A percentile compares a stretch with the other conserved stretches of the same genome.
Evolutionary conservation across 2,329 filamentous ascomycete species (phyloP).

Genomic region (Aspergillus spinulosporus): DNA sequence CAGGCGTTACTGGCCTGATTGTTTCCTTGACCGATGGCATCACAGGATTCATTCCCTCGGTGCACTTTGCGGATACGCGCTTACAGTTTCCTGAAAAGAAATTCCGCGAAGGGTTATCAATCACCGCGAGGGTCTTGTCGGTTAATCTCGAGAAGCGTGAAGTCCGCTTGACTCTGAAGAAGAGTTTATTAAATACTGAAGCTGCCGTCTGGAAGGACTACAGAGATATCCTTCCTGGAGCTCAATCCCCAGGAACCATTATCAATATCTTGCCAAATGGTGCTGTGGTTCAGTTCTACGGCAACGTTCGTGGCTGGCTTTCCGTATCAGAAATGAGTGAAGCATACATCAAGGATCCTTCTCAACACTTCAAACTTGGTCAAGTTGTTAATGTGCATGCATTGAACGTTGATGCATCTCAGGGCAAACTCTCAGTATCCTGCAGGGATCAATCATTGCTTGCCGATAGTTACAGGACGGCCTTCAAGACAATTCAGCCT

Average conservation of each 20-base stretch:
- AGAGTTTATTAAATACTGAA: constrained; percentile 88
- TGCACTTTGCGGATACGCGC: constrained; percentile 83
- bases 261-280: constrained; percentile 76
- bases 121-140: constrained; percentile 84
- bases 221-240: constrained; percentile 69
- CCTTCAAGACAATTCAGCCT: constrained; percentile 70
- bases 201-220: constrained; percentile 75
- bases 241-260: constrained; percentile 82
- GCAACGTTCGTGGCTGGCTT: constrained; percentile 77
- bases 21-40: constrained; percentile 84
- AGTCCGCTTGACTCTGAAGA: constrained; percentile 88
- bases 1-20: constrained; percentile 78
- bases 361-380: constrained; percentile 82
- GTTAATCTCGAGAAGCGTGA: constrained; percentile 73
- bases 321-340: constrained; percentile 98
- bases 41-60: constrained; percentile 81
- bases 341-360: constrained; percentile 85
- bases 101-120: constrained; percentile 79
- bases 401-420: constrained; percentile 72
- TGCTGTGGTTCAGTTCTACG: constrained; percentile 91
- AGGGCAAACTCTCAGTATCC: constrained; percentile 75
- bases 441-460: constrained; percentile 87
- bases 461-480: constrained; percentile 71
- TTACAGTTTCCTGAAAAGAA: constrained; percentile 95
- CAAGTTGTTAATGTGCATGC: constrained; percentile 91